Percentiles rank a stretch among this genome's conserved stretches.
Conservation (phyloP, 164 flowering plant species). For the Aristolochia contorta region DNA sequence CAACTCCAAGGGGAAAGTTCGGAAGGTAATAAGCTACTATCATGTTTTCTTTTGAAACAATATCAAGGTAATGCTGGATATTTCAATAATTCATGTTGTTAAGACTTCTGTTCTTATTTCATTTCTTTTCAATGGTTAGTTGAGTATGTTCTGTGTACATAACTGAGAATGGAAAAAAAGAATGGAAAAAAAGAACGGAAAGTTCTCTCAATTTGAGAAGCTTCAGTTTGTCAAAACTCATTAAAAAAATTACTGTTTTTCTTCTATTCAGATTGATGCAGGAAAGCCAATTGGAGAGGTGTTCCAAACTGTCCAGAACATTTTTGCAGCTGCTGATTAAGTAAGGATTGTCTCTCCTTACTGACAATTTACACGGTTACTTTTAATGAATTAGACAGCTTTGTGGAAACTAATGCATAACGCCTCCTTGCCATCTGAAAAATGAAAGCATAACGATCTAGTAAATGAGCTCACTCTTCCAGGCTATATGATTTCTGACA, state of each 20-base stretch:
- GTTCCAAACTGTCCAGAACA: constrained; percentile 54
- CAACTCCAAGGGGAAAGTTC: constrained; percentile 54
- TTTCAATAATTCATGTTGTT: not conserved
- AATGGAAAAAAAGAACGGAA: no score
- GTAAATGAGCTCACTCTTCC: no score
- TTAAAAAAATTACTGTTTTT: not conserved
- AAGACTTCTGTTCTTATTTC: not conserved
- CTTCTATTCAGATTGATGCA: constrained; percentile 59
- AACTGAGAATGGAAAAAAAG: no score
- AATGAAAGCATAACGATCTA: no score
- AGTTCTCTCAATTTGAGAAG: no score
- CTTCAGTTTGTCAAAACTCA: not conserved
- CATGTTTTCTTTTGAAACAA: not conserved
- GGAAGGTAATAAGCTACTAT: constrained; percentile 38
- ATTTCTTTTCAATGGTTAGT: no score
- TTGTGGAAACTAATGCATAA: no score
- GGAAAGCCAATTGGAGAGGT: constrained; percentile 70
- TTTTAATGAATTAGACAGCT: no score
- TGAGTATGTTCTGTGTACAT: no score
- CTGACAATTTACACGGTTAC: no score
- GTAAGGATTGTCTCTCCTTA: constrained; percentile 18
- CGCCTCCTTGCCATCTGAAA: no score
- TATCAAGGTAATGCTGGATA: not conserved
- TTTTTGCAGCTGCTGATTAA: constrained; percentile 41
- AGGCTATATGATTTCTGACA: no score